Conservation (phyloP, 1,284 basidiomycete species). For the Rhodotorula glutinis region DNA sequence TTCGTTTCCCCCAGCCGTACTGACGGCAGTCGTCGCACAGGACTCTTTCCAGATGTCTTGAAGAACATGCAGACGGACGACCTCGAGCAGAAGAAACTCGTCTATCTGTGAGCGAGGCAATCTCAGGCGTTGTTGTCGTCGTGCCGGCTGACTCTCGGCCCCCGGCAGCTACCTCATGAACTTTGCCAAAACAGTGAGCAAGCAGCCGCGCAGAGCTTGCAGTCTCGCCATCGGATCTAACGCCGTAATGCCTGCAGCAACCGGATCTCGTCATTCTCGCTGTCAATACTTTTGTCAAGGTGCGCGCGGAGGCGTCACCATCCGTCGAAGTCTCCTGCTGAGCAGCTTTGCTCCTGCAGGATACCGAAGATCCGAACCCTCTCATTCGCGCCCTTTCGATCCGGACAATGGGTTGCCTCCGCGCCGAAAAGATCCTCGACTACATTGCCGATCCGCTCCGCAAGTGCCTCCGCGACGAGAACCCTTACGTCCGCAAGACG, state of each 20-base stretch:
- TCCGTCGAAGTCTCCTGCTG: too few species aligned
- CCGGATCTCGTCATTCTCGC: constrained; percentile 96
- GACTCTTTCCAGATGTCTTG: constrained; percentile 94
- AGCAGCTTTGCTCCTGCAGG: constrained; percentile 54
- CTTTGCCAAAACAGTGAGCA: constrained; percentile 20
- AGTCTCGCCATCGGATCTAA: neutral
- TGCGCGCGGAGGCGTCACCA: constrained; percentile 34
- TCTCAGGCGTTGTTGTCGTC: too few species aligned
- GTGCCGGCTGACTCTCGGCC: too few species aligned
- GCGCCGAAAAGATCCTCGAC: constrained; percentile 98
- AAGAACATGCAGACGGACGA: constrained; percentile 79
- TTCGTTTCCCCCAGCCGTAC: constrained; percentile 52
- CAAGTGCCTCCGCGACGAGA: constrained; percentile 86
- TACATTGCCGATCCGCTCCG: constrained; percentile 92
- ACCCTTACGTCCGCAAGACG: constrained; percentile 96
- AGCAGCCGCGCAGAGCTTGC: too few species aligned
- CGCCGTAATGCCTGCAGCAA: constrained; percentile 52
- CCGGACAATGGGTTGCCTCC: constrained; percentile 93
- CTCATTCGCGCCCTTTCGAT: constrained; percentile 94
- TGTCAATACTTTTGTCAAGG: constrained; percentile 94
- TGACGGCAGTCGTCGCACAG: constrained; percentile 53
- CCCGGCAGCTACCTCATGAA: constrained; percentile 19
- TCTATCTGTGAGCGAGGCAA: constrained; percentile 73
- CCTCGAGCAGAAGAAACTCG: constrained; percentile 93
- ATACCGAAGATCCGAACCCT: constrained; percentile 92